phyloP scores from a whole-genome alignment of 345 rosid species.

The Cardamine chenopodiifolia region DNA sequence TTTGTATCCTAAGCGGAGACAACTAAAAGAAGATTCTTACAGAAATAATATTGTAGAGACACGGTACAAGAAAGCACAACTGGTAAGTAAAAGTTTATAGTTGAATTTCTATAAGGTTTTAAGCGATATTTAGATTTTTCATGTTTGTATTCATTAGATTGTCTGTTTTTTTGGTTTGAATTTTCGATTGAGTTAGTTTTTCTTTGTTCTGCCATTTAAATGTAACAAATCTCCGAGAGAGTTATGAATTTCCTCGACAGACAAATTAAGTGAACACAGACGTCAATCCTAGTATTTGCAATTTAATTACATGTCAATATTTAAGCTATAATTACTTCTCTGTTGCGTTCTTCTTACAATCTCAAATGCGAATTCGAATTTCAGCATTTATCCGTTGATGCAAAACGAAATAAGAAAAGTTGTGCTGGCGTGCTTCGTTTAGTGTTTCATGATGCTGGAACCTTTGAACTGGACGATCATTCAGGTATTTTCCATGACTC shows the following conservation, averaged over 20 bases:
- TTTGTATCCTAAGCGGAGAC: not conserved
- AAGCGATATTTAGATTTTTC: not conserved
- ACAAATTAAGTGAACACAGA: not conserved
- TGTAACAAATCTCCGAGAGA: not conserved
- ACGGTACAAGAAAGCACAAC: not conserved
- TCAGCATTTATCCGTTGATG: conserved; percentile 41
- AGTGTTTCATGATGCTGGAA: conserved; percentile 98
- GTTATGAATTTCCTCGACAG: not conserved
- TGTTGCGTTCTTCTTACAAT: too few relatives aligned
- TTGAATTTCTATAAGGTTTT: not conserved
- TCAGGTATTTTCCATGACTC: conserved; percentile 51
- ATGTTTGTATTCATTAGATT: too few relatives aligned
- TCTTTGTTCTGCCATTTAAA: not conserved
- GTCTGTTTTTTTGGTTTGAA: too few relatives aligned
- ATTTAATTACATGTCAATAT: not conserved
- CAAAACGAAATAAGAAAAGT: conserved; percentile 67
- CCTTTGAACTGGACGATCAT: conserved; percentile 59
- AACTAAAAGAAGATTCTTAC: not conserved
- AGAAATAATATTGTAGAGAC: not conserved
- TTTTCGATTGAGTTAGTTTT: too few relatives aligned
- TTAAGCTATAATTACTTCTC: too few relatives aligned
- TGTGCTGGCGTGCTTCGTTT: conserved; percentile 93
- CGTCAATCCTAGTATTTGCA: not conserved
- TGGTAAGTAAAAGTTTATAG: not conserved
- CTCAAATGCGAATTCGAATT: too few relatives aligned